Conservation (phyloP, 768 basidiomycete species). For the Boletus sp. region DNA sequence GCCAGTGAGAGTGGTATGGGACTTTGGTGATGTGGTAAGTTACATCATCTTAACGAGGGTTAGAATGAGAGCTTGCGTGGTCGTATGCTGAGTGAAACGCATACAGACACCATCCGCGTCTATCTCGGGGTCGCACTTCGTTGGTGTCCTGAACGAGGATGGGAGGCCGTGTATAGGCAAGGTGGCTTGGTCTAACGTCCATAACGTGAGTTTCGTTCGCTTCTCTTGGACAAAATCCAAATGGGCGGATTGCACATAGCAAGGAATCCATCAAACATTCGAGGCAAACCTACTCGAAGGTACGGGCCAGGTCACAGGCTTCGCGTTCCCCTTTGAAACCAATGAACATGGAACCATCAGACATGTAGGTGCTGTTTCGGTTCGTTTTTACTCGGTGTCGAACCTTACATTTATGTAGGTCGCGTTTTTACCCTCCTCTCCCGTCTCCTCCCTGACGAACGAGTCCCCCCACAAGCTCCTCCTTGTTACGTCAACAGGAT, state of each 20-base stretch:
- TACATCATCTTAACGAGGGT: neutral
- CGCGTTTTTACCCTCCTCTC: constrained; percentile 47
- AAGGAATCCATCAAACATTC: constrained; percentile 51
- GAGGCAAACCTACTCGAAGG: constrained; percentile 46
- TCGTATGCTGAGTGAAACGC: neutral
- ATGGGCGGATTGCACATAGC: constrained; percentile 34
- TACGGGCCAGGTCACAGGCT: constrained; percentile 46
- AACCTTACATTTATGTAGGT: constrained; percentile 34
- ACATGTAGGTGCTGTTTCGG: constrained; percentile 45
- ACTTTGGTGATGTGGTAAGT: constrained; percentile 54
- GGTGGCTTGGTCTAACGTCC: constrained; percentile 60
- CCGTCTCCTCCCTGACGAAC: constrained; percentile 31
- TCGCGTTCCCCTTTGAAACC: constrained; percentile 65
- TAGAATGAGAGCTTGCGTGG: neutral
- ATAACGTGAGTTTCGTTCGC: constrained; percentile 43
- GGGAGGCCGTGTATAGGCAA: constrained; percentile 57
- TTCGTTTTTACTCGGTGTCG: neutral
- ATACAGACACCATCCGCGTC: constrained; percentile 40
- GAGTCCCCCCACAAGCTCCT: constrained; percentile 41
- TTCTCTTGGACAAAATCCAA: neutral
- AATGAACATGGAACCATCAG: constrained; percentile 60
- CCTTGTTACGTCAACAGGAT: constrained; percentile 70
- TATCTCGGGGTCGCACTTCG: constrained; percentile 49
- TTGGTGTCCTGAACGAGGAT: constrained; percentile 50
- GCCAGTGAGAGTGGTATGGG: constrained; percentile 44